Evolutionary conservation across 768 basidiomycete genomes (phyloP), one percentile per base, ranked within the genome.

Genomic region (Naematelia encephala): DNA sequence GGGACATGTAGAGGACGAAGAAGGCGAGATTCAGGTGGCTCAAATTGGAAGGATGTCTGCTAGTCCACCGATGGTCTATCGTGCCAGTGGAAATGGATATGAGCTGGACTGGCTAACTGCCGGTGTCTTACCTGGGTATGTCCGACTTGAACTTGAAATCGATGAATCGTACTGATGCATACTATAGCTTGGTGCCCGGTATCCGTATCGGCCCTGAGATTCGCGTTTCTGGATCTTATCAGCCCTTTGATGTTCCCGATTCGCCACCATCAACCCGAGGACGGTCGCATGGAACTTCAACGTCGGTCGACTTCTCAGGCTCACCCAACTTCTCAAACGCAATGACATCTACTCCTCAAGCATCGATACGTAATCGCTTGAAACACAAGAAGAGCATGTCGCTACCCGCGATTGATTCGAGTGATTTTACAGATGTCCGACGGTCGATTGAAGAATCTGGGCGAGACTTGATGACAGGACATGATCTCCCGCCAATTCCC

Each of bases 41-140:
- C 30, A 45, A 25, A 42, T 60, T 45, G 72, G 65, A 0, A 57
- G 72, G 26, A 73, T 70, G 72, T 67, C 64, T 2, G 57, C 51
- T 26, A 60, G 67, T 29, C 70, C 70, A 16, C 63, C 57, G 19
- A 68, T 62, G 47, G 51, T 67, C n/a, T 68, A 64, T 22, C 55
- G 58, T 2, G 30, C 45, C 2, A 54, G 22, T 23, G 34, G n/a
- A 22, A 54, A 61, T 22, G 62, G 54, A 3, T 64, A 66, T 43
- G 70, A 69, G 26, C 51, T 72, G 19, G 68, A 72, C 50, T 72
- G 70, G 70, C 16, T 72, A 45, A 65, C 68, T 43, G 63, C 63
- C 1, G 61, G 63, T 0, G 62, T 72, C 2, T 46, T 72, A n/a
- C 68, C 67, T 11, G 52, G 55, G 68, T 67, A 43, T 54, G 68